phyloP scores from a whole-genome alignment of 176 grass and related monocot genomes.

The Bonia amplexicaulis region DNA sequence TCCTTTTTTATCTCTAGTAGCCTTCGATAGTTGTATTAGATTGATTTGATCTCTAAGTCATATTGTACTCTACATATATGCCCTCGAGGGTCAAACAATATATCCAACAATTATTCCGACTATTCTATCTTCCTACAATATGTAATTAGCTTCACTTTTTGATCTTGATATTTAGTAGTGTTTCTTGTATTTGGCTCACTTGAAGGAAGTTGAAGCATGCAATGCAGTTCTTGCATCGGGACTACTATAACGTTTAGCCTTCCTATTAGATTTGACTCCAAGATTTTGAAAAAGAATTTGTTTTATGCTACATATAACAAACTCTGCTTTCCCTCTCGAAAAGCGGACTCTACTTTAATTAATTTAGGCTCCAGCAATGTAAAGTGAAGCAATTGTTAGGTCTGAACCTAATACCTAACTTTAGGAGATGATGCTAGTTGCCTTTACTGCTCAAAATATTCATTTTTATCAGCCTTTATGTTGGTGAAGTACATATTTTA shows the following conservation, averaged over 20 bases:
- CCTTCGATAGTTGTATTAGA: too few species aligned
- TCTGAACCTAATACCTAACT: slow-evolving; percentile 23
- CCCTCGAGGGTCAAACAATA: too few species aligned
- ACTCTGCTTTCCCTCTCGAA: not conserved
- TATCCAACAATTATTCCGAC: too few species aligned
- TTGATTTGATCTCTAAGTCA: too few species aligned
- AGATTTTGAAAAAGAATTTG: not conserved
- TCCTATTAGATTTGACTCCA: not conserved
- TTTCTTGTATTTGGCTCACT: not conserved
- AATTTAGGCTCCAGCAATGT: not conserved
- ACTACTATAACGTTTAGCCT: not conserved
- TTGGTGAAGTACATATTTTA: not conserved
- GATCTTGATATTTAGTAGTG: not conserved
- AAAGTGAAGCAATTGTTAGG: slow-evolving; percentile 1
- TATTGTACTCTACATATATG: too few species aligned
- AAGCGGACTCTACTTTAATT: not conserved
- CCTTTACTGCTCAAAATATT: slow-evolving; percentile 26
- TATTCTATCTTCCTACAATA: not conserved
- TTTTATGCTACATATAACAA: not conserved
- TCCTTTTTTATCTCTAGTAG: too few species aligned
- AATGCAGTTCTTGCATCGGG: not conserved
- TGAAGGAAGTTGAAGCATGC: not conserved
- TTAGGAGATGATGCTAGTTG: slow-evolving; percentile 2
- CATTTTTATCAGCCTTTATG: not conserved
- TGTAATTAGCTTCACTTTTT: not conserved